Evolutionary conservation across 495 filamentous ascomycete species (phyloP), one percentile per base, ranked within the genome.

Genomic region (Parmelia sp.): DNA sequence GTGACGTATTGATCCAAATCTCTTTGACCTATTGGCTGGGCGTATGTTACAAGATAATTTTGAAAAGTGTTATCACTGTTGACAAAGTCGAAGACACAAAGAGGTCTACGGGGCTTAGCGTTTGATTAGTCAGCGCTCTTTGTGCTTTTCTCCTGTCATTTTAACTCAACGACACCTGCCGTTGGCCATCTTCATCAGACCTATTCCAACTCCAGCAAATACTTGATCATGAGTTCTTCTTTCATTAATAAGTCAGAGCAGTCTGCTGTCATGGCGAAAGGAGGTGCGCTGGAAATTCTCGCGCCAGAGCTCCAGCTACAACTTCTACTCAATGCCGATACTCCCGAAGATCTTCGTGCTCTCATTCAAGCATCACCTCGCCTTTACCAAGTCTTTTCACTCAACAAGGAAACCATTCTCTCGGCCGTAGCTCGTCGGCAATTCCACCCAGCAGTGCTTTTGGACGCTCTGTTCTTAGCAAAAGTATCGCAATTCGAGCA

Each of bases 361-460:
- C 53, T 64, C 17, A 51, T 64, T 14, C 33, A 40, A 25, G 61
- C 61, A 10, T 58, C 51, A 21, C 61, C 61, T 29, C 61, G 61
- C 3, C 42, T 57, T 25, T 64, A 58, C 36, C 61, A 64, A n/a
- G 51, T 64, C 36, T 64, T 36, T 23, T 36, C 37, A n/a, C 10
- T 5, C 4, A 40, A 56, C 31, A 58, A 56, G 15, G 35, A 45
- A 4, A 21, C 7, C 36, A 6, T 58, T 44, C 39, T 63, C 10
- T 56, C 49, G 3, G 6, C 40, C 0, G 51, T 63, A 10, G 61
- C 51, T 8, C 36, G 17, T 42, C 49, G 40, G 19, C 49, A 56
- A 4, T 57, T 63, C 15, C 61, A 63, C 27, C 51, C 61, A 3
- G 35, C 31, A 0, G 49, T 63, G 15, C 17, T 31, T 1, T 17